phyloP scores from a whole-genome alignment of 495 filamentous ascomycete species.

The Paragyromitra xinjiangensis region DNA sequence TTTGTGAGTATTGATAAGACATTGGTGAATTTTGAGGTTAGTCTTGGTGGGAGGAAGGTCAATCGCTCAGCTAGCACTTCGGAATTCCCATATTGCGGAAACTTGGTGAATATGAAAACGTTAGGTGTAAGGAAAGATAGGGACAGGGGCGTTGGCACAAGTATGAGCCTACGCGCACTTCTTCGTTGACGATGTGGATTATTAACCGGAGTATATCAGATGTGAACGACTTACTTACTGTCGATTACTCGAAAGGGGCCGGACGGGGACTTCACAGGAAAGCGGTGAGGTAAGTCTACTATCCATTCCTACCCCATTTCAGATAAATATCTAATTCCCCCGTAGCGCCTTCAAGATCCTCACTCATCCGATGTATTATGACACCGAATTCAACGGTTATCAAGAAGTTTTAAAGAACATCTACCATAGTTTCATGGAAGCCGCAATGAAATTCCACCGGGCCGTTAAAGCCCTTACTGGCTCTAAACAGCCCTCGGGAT shows the following conservation, averaged over 20 bases:
- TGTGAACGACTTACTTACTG: constrained; percentile 67
- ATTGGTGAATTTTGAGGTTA: constrained; percentile 82
- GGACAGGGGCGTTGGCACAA: constrained; percentile 62
- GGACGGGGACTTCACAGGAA: constrained; percentile 69
- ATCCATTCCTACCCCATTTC: background rate
- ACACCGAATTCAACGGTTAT: constrained; percentile 78
- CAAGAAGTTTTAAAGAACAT: constrained; percentile 75
- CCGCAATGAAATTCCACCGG: constrained; percentile 84
- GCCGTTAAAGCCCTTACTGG: constrained; percentile 65
- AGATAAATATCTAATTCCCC: background rate
- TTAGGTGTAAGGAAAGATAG: constrained; percentile 76
- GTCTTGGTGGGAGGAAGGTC: constrained; percentile 66
- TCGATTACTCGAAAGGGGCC: constrained; percentile 66
- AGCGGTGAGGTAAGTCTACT: constrained; percentile 59
- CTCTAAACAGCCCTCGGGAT: constrained; percentile 1
- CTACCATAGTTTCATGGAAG: constrained; percentile 75
- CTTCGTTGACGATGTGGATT: background rate
- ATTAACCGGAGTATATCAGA: constrained; percentile 43
- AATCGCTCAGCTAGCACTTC: constrained; percentile 62
- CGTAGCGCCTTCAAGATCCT: constrained; percentile 81
- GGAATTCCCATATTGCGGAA: constrained; percentile 88
- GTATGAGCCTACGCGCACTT: constrained; percentile 52
- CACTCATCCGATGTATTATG: constrained; percentile 87
- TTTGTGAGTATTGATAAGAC: constrained; percentile 79
- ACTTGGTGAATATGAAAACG: constrained; percentile 74